These are phyloP conservation scores for Drechmeria coniospora DNA, from an alignment of 2,329 filamentous ascomycete species.

Conservation along the genomic window DNA sequence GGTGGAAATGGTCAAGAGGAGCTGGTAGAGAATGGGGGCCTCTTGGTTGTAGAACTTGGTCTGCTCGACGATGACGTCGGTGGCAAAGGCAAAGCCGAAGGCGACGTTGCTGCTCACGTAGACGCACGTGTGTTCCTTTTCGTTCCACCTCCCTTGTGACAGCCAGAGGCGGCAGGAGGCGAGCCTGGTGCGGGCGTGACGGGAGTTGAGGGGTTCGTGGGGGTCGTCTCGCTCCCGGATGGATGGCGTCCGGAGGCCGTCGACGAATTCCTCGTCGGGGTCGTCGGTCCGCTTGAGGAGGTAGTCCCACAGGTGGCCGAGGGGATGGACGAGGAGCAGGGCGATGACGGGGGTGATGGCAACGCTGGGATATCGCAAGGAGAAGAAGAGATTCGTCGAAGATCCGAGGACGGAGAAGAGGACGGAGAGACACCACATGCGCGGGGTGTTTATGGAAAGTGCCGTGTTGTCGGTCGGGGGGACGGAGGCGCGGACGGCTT, in stretches of 20 bases:
- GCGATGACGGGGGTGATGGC: conserved; percentile 82
- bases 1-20: conserved; percentile 71
- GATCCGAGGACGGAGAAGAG: conserved; percentile 70
- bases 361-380: conserved; percentile 77
- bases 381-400: conserved; percentile 78
- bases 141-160: conserved; percentile 69
- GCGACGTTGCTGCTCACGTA: conserved; percentile 84
- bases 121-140: conserved; percentile 78
- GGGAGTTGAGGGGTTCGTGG: conserved; percentile 6
- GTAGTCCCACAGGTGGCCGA: conserved; percentile 67
- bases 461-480: conserved; percentile 58
- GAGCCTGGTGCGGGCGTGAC: conserved; percentile 10
- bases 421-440: conserved; percentile 74
- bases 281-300: conserved; percentile 48
- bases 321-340: conserved; percentile 67
- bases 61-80: conserved; percentile 81
- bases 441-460: conserved; percentile 73
- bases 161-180: conserved; percentile 53
- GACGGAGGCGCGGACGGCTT: conserved; percentile 68
- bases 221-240: conserved; percentile 7
- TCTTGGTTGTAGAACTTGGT: conserved; percentile 79
- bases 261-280: conserved; percentile 30
- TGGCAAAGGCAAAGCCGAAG: conserved; percentile 79
- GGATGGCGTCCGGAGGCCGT: conserved; percentile 25
- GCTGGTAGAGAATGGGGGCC: conserved; percentile 59